These are phyloP conservation scores for Ogataea thermomethanolica DNA, from an alignment of 805 yeast species.

Conservation along the genomic window DNA sequence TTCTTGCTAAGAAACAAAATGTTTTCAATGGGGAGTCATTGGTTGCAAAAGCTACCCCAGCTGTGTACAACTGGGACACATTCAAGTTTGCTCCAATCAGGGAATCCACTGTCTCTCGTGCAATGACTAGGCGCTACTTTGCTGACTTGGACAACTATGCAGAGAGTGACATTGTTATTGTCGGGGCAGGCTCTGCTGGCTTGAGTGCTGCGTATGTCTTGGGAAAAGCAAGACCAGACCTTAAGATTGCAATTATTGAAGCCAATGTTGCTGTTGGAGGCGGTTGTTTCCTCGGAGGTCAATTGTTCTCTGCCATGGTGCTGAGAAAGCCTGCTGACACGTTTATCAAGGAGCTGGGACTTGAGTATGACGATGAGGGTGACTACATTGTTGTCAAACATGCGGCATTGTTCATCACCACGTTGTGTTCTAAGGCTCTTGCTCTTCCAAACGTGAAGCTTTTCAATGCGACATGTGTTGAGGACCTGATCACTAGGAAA, in stretches of 20 bases:
- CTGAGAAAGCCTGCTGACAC: conserved; percentile 75
- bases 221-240: conserved; percentile 71
- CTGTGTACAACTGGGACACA: conserved; percentile 55
- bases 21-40: conserved; percentile 26
- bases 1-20: conserved; percentile 23
- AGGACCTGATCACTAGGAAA: conserved; percentile 71
- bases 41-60: conserved; percentile 28
- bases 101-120: conserved; percentile 75
- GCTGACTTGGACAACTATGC: conserved; percentile 70
- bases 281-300: conserved; percentile 78
- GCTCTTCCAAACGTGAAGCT: conserved; percentile 71
- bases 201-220: conserved; percentile 71
- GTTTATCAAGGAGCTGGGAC: conserved; percentile 59
- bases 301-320: conserved; percentile 73
- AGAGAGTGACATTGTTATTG: conserved; percentile 68
- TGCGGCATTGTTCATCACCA: conserved; percentile 74
- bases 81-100: conserved; percentile 70
- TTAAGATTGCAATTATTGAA: conserved; percentile 70
- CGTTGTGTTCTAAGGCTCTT: conserved; percentile 64
- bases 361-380: conserved; percentile 75
- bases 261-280: conserved; percentile 78
- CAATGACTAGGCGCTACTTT: conserved; percentile 74
- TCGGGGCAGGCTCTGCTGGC: conserved; percentile 80
- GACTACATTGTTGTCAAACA: conserved; percentile 78
- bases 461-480: conserved; percentile 79